Evolutionary conservation across 2,329 filamentous ascomycete genomes (phyloP), one percentile per base, ranked within the genome.

Genomic region (Hypoxylon sp.): DNA sequence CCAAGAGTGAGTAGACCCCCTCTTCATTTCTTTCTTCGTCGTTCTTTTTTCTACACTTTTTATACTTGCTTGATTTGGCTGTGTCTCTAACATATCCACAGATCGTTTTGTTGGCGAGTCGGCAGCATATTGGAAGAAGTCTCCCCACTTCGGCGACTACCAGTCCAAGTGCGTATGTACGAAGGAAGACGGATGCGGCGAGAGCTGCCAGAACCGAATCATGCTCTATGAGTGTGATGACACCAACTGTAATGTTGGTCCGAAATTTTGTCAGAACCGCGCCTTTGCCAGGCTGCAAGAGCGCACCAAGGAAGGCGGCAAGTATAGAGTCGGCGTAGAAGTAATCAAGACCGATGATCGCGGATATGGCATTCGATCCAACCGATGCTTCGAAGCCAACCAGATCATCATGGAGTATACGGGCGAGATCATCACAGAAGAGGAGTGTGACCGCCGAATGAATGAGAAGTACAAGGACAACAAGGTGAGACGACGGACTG

Each of bases 381-480:
- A 94, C 75, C 87, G 95, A 42, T 89, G 87, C 60, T 99, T 98
- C 73, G 82, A 88, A 55, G 86, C 93, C 1, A 88, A 94, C 69
- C 92, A 98, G 77, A 96, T 99, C 72, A 98, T 99, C 71, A 94
- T 98, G 78, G 95, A 99, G 72, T 99, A 99, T 72, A 94, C 93
- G 0, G 95, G 95, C 35, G 95, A 99, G 75, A 97, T 99, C 67
- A 96, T 99, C 70, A 97, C 92, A 0, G 92, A 96, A 71, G 88
- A 88, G 24, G 95, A 99, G 73, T 97, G 93, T 70, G 92, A 98
- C 72, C 85, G 90, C 42, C 88, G 95, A 52, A 97, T 98, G 93
- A 92, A 90, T 58, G 89, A 94, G 62, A 84, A 90, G 57, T 99
- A 99, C 79, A 96, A 95, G 74, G 85, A 97, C 72, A 96, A 97